Evolutionary conservation across 345 rosid genomes (phyloP).

Genomic region (Trapa incisa): DNA sequence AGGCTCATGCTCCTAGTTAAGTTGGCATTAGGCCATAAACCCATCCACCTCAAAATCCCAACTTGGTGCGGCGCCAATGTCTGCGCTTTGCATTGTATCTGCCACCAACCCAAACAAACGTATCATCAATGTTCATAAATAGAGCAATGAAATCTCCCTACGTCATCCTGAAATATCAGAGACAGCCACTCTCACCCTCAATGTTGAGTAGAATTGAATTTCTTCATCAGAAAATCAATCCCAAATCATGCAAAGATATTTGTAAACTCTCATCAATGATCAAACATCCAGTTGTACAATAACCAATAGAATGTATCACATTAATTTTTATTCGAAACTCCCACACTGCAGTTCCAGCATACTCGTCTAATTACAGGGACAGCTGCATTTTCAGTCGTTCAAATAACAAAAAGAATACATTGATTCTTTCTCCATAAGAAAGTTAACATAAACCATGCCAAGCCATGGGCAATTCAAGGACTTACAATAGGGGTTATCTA

Average conservation of each 20-base stretch:
- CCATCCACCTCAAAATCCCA: conserved; percentile 12
- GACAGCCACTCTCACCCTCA: neutral
- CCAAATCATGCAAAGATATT: neutral
- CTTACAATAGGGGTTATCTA: no score
- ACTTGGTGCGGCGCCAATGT: conserved; percentile 20
- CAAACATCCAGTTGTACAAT: neutral
- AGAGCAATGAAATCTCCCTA: neutral
- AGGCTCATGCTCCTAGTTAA: neutral
- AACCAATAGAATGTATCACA: neutral
- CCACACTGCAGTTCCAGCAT: neutral
- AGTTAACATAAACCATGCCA: no score
- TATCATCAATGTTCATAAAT: neutral
- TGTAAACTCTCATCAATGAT: neutral
- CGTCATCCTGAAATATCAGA: neutral
- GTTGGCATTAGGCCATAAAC: neutral
- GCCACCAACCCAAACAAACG: neutral
- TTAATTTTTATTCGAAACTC: neutral
- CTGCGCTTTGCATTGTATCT: conserved; percentile 20
- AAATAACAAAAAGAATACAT: neutral
- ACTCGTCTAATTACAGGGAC: neutral
- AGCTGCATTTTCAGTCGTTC: neutral
- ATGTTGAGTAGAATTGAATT: neutral
- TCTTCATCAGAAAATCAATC: neutral
- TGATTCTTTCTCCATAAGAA: neutral
- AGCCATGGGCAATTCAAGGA: no score